Evolutionary conservation across 495 filamentous ascomycete genomes (phyloP), one percentile per base, ranked within the genome.

Genomic region (Lophiostoma macrostomum): DNA sequence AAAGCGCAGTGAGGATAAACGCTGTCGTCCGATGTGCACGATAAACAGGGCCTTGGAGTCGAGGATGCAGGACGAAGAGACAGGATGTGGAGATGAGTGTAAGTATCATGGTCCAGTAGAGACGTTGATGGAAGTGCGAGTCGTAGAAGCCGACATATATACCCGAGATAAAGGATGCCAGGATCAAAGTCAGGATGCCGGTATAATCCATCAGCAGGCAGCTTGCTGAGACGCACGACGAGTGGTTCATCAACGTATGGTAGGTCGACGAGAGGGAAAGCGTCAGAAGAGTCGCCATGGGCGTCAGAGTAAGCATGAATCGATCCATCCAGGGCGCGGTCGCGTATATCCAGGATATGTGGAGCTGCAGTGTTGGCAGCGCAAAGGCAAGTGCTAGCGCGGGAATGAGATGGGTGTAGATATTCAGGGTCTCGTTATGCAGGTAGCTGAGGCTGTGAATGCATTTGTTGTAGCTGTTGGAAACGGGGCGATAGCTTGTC

Each of bases 161-260:
- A 0, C 75, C 77, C 0, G 74, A 75, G 5, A 76, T 42, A 46
- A 80, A 76, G 24, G 57, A 70, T 0, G 75, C 75, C 0, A 76
- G 51, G 7, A 74, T 79, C 23, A 75, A 58, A 1, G 69, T 20
- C 5, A 79, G 61, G 18, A 81, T 80, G 12, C 73, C 76, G 3
- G 73, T 62, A 36, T 71, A 74, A 41, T 81, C 77, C 1, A 78
- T 20, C 1, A 72, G 68, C 2, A 76, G 49, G 61, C 71, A 79
- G 0, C 74, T 29, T 4, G 71, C 56, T 5, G 69, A 66, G 8
- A 74, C 63, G 11, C 54, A 14, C 3, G 49, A 36, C 0, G 74
- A 78, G 47, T 80, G 78, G 53, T 74, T 77, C 50, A 74, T 66
- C n/a, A 80, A 39, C 1, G 71, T 76, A 64, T 80, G 77, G 56